Base-by-base conservation (phyloP, 169 alveolate species). In the Cryptosporidium baileyi region DNA sequence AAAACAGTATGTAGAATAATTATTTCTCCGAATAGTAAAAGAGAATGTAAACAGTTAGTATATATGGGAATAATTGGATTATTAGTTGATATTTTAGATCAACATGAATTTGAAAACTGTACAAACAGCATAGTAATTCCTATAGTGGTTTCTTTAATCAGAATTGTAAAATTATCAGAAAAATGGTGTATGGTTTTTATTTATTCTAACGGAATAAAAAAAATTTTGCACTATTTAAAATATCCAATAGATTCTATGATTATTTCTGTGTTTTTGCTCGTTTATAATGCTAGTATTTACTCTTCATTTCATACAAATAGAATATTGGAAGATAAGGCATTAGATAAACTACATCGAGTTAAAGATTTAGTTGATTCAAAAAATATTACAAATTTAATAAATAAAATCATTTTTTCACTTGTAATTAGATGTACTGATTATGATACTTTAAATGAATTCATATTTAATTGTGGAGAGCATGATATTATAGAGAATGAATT, bases 1-100 rank as follows among this genome's bases (percentile, higher is more conserved):
- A 54, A 1, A 40, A 38, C 38, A 52, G 6, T 74, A 17, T 74
- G 85, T 36, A 54, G 67, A 51, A 54, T 74, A 3, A 41, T 74
- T 54, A 51, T 74, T 54, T 19, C 85, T 22, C 52, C 80, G 9
- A 38, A 32, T 1, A 74, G 44, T 32, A 51, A 43, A 74, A 34
- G 36, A 11, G 67, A 54, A 26, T 74, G 67, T 45, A 51, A 36
- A 17, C 65, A 57, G n/a, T 26, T 74, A 57, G 85, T 74, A 11
- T 74, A 74, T 17, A 74, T 74, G 85, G 85, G 85, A 26, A 38
- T 74, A 9, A 54, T 74, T 24, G 85, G 85, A 41, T 34, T 74
- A 38, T 51, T 74, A 22, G 34, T 74, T 13, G 85, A 74, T 54
- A 51, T 74, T 8, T 38, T 74, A 74, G 54, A 54, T 41, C 65